phyloP scores from a whole-genome alignment of 106 monocot genomes.

The Platanthera zijinensis region DNA sequence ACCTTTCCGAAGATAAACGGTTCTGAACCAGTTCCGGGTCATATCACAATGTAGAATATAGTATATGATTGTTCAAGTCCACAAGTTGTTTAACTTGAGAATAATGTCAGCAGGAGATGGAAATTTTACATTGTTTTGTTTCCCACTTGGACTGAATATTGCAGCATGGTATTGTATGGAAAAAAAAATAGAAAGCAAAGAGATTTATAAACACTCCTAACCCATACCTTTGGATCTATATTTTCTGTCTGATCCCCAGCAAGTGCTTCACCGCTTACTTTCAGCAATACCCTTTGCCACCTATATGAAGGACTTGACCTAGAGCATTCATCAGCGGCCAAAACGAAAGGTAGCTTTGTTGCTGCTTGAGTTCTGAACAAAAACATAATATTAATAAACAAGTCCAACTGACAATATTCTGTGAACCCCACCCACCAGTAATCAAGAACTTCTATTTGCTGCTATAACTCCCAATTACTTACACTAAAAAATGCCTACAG shows the following conservation, averaged over 20 bases:
- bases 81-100: neutral
- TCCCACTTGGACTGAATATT: neutral
- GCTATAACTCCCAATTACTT: neutral
- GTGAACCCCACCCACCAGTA: neutral
- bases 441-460: neutral
- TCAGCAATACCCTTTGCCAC: slow-evolving; percentile 88
- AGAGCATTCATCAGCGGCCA: slow-evolving; percentile 27
- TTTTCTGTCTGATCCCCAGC: slow-evolving; percentile 78
- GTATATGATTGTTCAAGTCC: neutral
- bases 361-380: neutral
- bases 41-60: neutral
- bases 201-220: neutral
- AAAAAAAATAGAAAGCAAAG: neutral
- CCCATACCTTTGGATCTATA: slow-evolving; percentile 84
- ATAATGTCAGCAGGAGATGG: neutral
- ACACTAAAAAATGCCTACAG: neutral
- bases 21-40: no score
- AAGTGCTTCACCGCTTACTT: slow-evolving; percentile 97
- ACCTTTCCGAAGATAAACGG: no score
- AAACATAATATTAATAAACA: neutral
- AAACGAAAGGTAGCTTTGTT: slow-evolving; percentile 16
- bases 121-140: neutral
- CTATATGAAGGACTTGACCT: slow-evolving; percentile 31
- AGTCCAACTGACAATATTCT: neutral
- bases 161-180: neutral